These are phyloP conservation scores for Sonneratia alba DNA, from an alignment of 345 rosid species.

Conservation along the genomic window DNA sequence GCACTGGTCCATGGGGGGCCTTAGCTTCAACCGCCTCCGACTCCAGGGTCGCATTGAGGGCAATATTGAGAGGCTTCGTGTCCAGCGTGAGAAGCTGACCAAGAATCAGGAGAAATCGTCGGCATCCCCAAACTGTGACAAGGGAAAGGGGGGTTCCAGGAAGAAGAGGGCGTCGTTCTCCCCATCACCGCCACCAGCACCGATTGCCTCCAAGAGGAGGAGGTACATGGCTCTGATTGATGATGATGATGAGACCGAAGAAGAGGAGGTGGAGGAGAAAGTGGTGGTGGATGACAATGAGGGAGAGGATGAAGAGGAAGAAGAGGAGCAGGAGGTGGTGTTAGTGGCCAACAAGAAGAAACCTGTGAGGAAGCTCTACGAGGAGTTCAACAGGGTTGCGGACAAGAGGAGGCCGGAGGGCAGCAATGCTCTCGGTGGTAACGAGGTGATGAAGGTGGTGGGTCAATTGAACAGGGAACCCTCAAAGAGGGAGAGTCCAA, in stretches of 20 bases:
- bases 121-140: background rate
- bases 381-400: constrained; percentile 69
- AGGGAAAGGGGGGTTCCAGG: background rate
- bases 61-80: constrained; percentile 40
- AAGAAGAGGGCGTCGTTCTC: constrained; percentile 20
- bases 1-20: constrained; percentile 99
- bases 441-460: constrained; percentile 17
- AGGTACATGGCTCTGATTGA: constrained; percentile 39
- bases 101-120: background rate
- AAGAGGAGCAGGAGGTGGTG: background rate
- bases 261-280: constrained; percentile 15
- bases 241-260: constrained; percentile 13
- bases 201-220: constrained; percentile 42
- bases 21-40: constrained; percentile 72
- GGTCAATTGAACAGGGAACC: constrained; percentile 16
- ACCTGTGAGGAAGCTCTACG: constrained; percentile 47
- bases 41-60: constrained; percentile 91
- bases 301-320: background rate
- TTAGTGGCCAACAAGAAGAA: constrained; percentile 13
- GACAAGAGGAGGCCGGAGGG: constrained; percentile 10
- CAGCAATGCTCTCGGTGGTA: constrained; percentile 8
- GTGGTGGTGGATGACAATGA: background rate
- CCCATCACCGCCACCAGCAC: constrained; percentile 62
- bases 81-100: constrained; percentile 29
- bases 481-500: background rate